Percentiles rank a stretch among this genome's conserved stretches.
These are phyloP conservation scores for Lentinula raphanica DNA, from an alignment of 768 basidiomycete species.

Conservation along the genomic window DNA sequence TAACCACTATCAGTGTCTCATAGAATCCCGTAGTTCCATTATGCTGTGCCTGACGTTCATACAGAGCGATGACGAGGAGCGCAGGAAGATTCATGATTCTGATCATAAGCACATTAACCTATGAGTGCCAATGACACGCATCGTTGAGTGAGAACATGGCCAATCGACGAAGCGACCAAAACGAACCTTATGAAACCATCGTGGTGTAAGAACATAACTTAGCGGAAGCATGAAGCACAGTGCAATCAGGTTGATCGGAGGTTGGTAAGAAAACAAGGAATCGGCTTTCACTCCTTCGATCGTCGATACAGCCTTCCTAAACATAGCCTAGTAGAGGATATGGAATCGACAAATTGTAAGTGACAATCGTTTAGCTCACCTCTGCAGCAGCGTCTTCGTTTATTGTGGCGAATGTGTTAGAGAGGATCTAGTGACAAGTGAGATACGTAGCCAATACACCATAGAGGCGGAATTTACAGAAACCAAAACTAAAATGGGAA, in stretches of 20 bases:
- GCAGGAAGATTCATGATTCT: constrained; percentile 82
- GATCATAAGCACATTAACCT: constrained; percentile 89
- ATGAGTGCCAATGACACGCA: neutral
- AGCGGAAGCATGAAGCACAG: constrained; percentile 83
- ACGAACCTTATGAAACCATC: constrained; percentile 93
- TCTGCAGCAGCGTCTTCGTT: constrained; percentile 92
- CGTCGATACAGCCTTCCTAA: constrained; percentile 87
- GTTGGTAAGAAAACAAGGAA: constrained; percentile 89
- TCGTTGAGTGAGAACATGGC: constrained; percentile 13
- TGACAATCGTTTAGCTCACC: constrained; percentile 33
- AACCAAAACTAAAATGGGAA: constrained; percentile 55
- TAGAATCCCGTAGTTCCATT: constrained; percentile 61
- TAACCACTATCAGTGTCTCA: constrained; percentile 63
- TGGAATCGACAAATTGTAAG: constrained; percentile 8
- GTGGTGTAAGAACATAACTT: constrained; percentile 79
- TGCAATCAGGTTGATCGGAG: constrained; percentile 87
- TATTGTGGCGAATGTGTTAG: constrained; percentile 92
- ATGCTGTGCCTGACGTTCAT: constrained; percentile 79
- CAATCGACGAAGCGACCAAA: constrained; percentile 11
- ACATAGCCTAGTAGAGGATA: constrained; percentile 67
- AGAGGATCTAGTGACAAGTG: constrained; percentile 61
- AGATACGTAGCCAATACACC: neutral
- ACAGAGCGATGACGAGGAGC: constrained; percentile 72
- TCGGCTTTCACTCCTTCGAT: constrained; percentile 95
- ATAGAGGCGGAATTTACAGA: constrained; percentile 46